Evolutionary conservation across 108 stramenopile genomes (phyloP).

Genomic region (Aurantiochytrium sp.): DNA sequence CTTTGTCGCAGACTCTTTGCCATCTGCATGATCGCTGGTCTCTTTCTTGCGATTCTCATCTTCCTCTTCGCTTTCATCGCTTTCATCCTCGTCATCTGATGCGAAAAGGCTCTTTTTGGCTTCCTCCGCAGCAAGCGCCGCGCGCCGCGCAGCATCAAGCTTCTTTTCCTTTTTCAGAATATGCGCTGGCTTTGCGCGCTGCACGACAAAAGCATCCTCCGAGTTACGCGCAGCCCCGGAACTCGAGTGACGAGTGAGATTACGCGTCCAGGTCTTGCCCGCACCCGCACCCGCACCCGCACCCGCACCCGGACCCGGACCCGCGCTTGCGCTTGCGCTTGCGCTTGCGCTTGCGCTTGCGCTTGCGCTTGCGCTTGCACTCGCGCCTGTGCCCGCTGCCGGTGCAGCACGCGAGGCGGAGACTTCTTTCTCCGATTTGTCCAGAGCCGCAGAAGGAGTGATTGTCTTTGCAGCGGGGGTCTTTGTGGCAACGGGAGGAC

Average conservation of each 20-base stretch:
- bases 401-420: not conserved
- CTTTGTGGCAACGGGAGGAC: no score
- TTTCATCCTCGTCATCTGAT: not conserved
- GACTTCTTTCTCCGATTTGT: no score
- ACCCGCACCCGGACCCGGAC: not conserved
- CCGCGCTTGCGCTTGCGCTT: not conserved
- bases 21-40: no score
- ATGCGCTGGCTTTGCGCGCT: not conserved
- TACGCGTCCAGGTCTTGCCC: not conserved
- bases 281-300: not conserved
- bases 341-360: not conserved
- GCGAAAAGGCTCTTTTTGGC: not conserved
- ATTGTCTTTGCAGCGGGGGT: no score
- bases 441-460: no score
- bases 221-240: not conserved
- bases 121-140: not conserved
- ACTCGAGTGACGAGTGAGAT: not conserved
- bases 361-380: not conserved
- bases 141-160: not conserved
- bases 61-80: not conserved
- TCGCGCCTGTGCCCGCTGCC: not conserved
- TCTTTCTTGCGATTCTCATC: not conserved
- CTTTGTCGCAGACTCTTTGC: no score
- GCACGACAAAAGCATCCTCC: no score
- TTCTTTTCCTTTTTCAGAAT: not conserved